Conservation (phyloP, 495 filamentous ascomycete species). For the Xylaria acuta region DNA sequence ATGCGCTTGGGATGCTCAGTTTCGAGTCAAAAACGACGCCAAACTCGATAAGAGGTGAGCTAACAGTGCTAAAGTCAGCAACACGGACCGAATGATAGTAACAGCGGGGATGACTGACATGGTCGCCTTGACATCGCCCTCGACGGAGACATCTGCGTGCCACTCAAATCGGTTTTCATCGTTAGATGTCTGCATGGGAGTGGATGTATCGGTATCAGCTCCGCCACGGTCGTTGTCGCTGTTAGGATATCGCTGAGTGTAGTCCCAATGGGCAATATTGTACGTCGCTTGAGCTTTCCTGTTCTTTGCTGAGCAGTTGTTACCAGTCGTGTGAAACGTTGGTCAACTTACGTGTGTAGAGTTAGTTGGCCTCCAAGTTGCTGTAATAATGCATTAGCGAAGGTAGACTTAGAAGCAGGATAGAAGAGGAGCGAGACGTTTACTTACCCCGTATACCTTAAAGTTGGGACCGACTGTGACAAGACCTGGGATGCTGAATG, state of each 20-base stretch:
- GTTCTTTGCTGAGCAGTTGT: background rate
- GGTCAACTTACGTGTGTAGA: slow-evolving; percentile 7
- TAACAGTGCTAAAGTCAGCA: background rate
- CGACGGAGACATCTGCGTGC: background rate
- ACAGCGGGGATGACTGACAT: background rate
- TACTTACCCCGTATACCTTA: slow-evolving; percentile 31
- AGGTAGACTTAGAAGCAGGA: background rate
- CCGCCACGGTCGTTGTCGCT: background rate
- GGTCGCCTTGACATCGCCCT: slow-evolving; percentile 7
- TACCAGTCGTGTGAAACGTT: background rate
- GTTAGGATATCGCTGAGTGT: background rate
- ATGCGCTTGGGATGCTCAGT: slow-evolving; percentile 3
- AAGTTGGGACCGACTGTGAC: slow-evolving; percentile 45
- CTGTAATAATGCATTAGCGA: background rate
- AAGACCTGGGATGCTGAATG: slow-evolving; percentile 41
- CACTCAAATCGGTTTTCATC: background rate
- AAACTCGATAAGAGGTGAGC: slow-evolving; percentile 4
- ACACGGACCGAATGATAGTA: too few species aligned
- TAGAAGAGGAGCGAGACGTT: background rate
- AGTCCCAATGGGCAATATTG: too few species aligned
- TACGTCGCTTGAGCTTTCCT: slow-evolving; percentile 6
- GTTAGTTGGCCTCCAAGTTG: background rate
- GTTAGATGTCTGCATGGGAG: background rate
- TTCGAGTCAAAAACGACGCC: background rate
- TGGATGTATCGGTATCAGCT: background rate